These are phyloP conservation scores for Ulmus americana DNA, from an alignment of 331 rosid genomes.

Conservation along the genomic window DNA sequence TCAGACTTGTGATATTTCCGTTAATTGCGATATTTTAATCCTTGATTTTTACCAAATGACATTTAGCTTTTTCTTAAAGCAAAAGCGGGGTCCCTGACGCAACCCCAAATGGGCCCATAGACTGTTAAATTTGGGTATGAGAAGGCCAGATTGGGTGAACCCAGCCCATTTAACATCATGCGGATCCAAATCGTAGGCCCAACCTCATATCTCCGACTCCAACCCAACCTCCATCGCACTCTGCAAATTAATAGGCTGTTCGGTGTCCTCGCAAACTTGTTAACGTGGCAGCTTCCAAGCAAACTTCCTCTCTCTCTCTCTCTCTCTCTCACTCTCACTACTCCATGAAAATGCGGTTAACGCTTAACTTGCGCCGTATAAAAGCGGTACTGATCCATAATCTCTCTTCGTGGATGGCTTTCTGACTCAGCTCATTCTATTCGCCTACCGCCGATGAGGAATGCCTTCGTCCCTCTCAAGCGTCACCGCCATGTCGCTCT, in stretches of 20 bases:
- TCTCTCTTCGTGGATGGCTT: constrained; percentile 22
- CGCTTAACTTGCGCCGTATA: constrained; percentile 20
- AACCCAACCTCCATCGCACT: background rate
- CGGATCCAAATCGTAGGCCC: too few species aligned
- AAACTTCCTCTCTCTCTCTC: too few species aligned
- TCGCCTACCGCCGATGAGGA: constrained; percentile 53
- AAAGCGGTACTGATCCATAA: constrained; percentile 25
- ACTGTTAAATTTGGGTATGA: too few species aligned
- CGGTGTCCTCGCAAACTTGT: background rate
- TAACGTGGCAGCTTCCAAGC: background rate
- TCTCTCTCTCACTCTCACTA: too few species aligned
- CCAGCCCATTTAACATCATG: too few species aligned
- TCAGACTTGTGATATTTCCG: too few species aligned
- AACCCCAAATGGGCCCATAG: too few species aligned
- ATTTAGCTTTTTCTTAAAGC: too few species aligned
- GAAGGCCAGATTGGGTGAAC: too few species aligned
- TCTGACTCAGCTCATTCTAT: constrained; percentile 10
- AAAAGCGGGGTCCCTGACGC: too few species aligned
- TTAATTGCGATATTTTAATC: too few species aligned
- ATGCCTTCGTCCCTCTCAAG: constrained; percentile 52
- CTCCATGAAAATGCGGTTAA: background rate
- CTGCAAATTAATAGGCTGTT: background rate
- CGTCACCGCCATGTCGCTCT: constrained; percentile 44
- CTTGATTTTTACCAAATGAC: too few species aligned
- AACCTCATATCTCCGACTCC: background rate